A percentile compares a stretch with the other conserved stretches of the same genome.
Conservation (phyloP, 345 rosid genomes). For the Heritiera littoralis region DNA sequence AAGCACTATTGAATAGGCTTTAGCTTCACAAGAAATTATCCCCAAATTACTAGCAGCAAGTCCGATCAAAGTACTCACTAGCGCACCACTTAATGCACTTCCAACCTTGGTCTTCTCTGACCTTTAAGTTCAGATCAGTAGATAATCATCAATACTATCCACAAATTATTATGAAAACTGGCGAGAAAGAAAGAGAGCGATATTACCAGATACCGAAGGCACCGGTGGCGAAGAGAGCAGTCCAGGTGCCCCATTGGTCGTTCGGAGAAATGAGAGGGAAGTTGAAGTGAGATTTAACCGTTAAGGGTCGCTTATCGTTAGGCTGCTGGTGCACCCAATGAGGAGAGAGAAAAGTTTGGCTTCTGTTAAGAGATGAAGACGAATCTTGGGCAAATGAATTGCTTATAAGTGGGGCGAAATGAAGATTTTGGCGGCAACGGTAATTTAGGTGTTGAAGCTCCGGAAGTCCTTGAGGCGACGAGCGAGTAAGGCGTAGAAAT, state of each 20-base stretch:
- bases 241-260: slow-evolving; percentile 84
- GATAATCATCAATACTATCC: not conserved
- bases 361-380: not conserved
- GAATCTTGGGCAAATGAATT: not conserved
- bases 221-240: slow-evolving; percentile 78
- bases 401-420: slow-evolving; percentile 14
- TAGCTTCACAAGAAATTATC: slow-evolving; percentile 66
- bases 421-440: slow-evolving; percentile 32
- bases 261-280: slow-evolving; percentile 62
- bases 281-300: slow-evolving; percentile 40
- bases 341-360: slow-evolving; percentile 33
- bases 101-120: slow-evolving; percentile 89
- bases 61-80: slow-evolving; percentile 84
- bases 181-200: not conserved
- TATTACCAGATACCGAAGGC: slow-evolving; percentile 79
- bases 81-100: slow-evolving; percentile 76
- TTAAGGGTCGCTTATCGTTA: slow-evolving; percentile 27
- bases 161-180: not conserved
- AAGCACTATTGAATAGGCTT: slow-evolving; percentile 61
- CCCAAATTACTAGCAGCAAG: slow-evolving; percentile 81
- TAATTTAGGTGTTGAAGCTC: slow-evolving; percentile 23
- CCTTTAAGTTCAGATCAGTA: slow-evolving; percentile 43
- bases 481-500: slow-evolving; percentile 21
- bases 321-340: slow-evolving; percentile 3
- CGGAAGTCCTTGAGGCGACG: slow-evolving; percentile 17